Evolutionary conservation across 139 green algal genomes (phyloP).

Genomic region (Chlamydomonas incerta): DNA sequence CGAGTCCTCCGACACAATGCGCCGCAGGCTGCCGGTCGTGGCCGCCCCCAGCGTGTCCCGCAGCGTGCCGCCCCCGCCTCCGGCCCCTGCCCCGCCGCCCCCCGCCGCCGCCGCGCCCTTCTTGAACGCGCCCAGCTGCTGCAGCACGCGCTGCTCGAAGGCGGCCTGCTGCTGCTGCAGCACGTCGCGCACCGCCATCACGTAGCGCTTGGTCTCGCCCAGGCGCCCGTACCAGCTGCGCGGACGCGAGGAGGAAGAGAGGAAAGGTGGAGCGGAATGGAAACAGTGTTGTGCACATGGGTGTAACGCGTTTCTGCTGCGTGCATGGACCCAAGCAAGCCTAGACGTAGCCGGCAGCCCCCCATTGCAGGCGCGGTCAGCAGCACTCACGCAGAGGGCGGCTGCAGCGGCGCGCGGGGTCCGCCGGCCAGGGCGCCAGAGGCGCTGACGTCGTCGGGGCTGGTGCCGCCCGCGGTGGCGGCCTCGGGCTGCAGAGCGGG

Average conservation of each 20-base stretch:
- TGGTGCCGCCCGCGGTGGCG: neutral
- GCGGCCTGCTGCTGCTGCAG: neutral
- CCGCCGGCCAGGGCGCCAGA: no score
- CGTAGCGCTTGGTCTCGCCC: slow-evolving; percentile 34
- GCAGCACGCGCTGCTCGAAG: neutral
- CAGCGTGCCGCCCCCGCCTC: no score
- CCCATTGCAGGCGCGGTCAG: no score
- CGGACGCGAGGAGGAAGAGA: no score
- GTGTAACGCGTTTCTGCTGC: no score
- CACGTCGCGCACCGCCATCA: neutral
- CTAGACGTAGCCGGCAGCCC: no score
- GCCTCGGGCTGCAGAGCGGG: slow-evolving; percentile 3
- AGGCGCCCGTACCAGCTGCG: slow-evolving; percentile 16
- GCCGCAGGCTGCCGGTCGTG: neutral
- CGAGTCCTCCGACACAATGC: neutral
- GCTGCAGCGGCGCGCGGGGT: neutral
- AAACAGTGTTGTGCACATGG: no score
- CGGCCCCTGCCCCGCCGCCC: neutral
- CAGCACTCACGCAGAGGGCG: neutral
- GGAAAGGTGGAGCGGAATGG: no score
- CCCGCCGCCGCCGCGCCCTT: neutral
- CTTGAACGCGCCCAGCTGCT: neutral
- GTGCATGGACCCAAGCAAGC: no score
- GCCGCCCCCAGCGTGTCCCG: no score
- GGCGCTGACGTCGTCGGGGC: neutral